Evolutionary conservation across 441 rosid genomes (phyloP).

Genomic region (Brassica hybrid): DNA sequence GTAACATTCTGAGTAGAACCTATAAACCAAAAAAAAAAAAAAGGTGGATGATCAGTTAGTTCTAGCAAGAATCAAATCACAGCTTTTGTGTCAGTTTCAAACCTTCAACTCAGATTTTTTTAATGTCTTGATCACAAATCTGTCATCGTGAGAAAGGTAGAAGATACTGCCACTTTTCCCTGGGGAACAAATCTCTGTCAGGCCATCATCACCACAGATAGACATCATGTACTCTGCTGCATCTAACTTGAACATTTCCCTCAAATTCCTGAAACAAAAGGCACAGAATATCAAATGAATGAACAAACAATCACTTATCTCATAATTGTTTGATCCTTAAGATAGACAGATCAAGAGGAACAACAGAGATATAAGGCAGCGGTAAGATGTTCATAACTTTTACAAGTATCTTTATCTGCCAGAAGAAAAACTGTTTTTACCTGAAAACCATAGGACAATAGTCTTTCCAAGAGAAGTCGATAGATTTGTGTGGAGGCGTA

Average conservation of each 20-base stretch:
- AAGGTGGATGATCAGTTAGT: background rate
- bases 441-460: slow-evolving; percentile 98
- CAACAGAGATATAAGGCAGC: background rate
- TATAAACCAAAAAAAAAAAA: slow-evolving; percentile 27
- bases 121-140: slow-evolving; percentile 89
- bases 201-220: slow-evolving; percentile 90
- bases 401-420: background rate
- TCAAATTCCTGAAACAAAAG: slow-evolving; percentile 62
- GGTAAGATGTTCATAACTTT: slow-evolving; percentile 9
- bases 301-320: background rate
- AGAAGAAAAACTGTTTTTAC: slow-evolving; percentile 43
- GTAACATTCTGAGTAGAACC: slow-evolving; percentile 85
- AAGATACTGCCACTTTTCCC: slow-evolving; percentile 97
- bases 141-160: slow-evolving; percentile 81
- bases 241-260: slow-evolving; percentile 94
- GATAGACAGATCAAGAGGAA: background rate
- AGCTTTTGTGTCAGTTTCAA: slow-evolving; percentile 26
- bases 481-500: slow-evolving; percentile 84
- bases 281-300: slow-evolving; percentile 11
- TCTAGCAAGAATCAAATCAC: slow-evolving; percentile 2
- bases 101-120: slow-evolving; percentile 84
- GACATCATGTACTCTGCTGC: slow-evolving; percentile 99
- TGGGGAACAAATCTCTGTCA: slow-evolving; percentile 73
- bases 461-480: slow-evolving; percentile 90
- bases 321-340: background rate